A percentile compares a stretch with the other conserved stretches of the same genome.
phyloP scores from a whole-genome alignment of 352 stramenopile genomes.

The Phytophthora citrophthora region DNA sequence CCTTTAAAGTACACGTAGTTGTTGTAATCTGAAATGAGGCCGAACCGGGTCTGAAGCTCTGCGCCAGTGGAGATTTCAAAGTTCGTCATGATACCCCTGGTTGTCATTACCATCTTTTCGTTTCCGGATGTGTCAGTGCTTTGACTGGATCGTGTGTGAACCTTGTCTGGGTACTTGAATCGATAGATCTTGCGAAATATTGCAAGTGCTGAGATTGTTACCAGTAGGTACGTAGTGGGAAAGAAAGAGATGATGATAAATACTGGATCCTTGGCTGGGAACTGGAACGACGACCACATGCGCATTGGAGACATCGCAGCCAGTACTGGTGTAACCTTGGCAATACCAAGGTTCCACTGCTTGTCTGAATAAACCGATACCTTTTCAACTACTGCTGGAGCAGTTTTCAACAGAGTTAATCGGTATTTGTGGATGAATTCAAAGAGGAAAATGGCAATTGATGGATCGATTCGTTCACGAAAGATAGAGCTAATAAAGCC shows the following conservation, averaged over 20 bases:
- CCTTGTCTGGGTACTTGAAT: constrained; percentile 15
- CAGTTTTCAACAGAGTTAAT: constrained; percentile 13
- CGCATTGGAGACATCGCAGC: constrained; percentile 31
- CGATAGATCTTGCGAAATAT: constrained; percentile 29
- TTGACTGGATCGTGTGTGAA: constrained; percentile 1
- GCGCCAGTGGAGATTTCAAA: constrained; percentile 39
- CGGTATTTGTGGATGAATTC: constrained; percentile 27
- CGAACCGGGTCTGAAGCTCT: constrained; percentile 31
- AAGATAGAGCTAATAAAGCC: constrained; percentile 33
- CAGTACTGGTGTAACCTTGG: constrained; percentile 7
- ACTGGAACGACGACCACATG: constrained; percentile 30
- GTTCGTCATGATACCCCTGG: constrained; percentile 25
- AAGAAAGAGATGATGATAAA: constrained; percentile 31
- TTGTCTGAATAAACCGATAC: constrained; percentile 13
- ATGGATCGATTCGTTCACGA: constrained; percentile 37
- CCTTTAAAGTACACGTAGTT: constrained; percentile 48
- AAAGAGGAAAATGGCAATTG: constrained; percentile 37
- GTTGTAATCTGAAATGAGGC: constrained; percentile 44
- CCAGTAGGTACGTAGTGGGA: constrained; percentile 26
- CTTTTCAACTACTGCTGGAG: constrained; percentile 15
- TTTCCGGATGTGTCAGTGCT: constrained; percentile 17
- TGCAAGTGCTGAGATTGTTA: constrained; percentile 1
- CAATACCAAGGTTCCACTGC: constrained; percentile 16
- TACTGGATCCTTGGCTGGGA: constrained; percentile 18
- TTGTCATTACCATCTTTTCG: constrained; percentile 11